Evolutionary conservation across 2,329 filamentous ascomycete species (phyloP), one percentile per base, ranked within the genome.

Genomic region (Laburnicola sp.): DNA sequence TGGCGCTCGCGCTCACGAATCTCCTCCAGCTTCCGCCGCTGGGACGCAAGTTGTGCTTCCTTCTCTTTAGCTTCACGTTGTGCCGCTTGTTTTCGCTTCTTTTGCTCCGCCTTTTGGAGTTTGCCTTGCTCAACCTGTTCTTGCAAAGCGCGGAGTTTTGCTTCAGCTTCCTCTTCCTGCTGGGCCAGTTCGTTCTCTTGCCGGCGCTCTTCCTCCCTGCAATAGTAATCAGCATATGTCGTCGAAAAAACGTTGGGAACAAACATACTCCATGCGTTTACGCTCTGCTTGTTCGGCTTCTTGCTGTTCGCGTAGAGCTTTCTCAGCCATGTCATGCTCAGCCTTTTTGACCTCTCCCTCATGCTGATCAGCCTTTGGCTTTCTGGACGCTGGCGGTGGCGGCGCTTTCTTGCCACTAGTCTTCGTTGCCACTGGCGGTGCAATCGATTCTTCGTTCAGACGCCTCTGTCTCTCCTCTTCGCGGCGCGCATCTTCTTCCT

Each of bases 51-150:
- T 70, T 88, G 87, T 46, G 86, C 80, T 71, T 97, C 93, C 70
- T 95, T 92, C 64, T 96, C 90, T 73, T 91, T 93, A 6, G 91
- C 85, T 61, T 94, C 90, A 43, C 88, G 88, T 66, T 89, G 80
- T 7, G 91, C 91, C 22, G 91, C 93, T 76, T 96, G 92, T 78
- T 91, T 94, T 63, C 84, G 87, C 57, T 87, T 89, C 79, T 96
- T 97, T 76, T 97, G 94, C 72, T 99, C 94, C 61, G 95, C 89
- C 75, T 96, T 97, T 80, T 91, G 93, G 45, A 97, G 77, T 77
- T 97, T 99, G 65, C 92, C 91, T 69, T 92, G 89, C 57, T 86
- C 87, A 45, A 97, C 91, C 73, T 97, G 91, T 70, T 97, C 91
- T 74, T 99, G 92, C 6, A 99, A 83, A 11, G 91, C 91, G 69